These are phyloP conservation scores for Lipomyces starkeyi DNA, from an alignment of 805 yeast genomes.

Conservation along the genomic window DNA sequence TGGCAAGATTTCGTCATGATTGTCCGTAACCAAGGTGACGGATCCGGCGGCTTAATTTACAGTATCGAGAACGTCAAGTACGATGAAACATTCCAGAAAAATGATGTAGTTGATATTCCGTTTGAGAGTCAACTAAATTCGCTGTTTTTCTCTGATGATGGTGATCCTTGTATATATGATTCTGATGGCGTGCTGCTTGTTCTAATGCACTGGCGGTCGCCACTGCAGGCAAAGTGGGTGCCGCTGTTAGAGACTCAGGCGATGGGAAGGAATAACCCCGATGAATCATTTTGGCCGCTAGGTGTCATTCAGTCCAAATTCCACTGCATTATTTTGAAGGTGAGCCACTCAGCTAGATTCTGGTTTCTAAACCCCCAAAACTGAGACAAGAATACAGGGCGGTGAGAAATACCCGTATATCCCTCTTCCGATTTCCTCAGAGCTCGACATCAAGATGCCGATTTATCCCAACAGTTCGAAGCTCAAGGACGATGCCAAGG, in stretches of 20 bases:
- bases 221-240: slow-evolving; percentile 81
- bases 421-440: slow-evolving; percentile 85
- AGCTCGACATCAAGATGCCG: slow-evolving; percentile 73
- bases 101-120: slow-evolving; percentile 47
- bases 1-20: slow-evolving; percentile 61
- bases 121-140: slow-evolving; percentile 56
- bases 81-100: slow-evolving; percentile 48
- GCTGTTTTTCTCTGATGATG: slow-evolving; percentile 82
- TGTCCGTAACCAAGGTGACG: slow-evolving; percentile 51
- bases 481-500: slow-evolving; percentile 22
- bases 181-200: slow-evolving; percentile 72
- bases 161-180: slow-evolving; percentile 92
- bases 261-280: slow-evolving; percentile 53
- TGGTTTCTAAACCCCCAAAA: background rate
- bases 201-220: slow-evolving; percentile 77
- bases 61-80: slow-evolving; percentile 56
- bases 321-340: slow-evolving; percentile 66
- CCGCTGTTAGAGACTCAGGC: slow-evolving; percentile 73
- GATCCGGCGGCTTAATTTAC: slow-evolving; percentile 50
- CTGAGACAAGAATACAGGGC: slow-evolving; percentile 54
- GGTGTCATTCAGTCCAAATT: slow-evolving; percentile 71
- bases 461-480: slow-evolving; percentile 47
- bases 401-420: slow-evolving; percentile 69
- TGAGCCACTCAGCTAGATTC: background rate
- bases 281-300: slow-evolving; percentile 84